phyloP scores from a whole-genome alignment of 257 asterid species.

The Scutellaria galericulata region DNA sequence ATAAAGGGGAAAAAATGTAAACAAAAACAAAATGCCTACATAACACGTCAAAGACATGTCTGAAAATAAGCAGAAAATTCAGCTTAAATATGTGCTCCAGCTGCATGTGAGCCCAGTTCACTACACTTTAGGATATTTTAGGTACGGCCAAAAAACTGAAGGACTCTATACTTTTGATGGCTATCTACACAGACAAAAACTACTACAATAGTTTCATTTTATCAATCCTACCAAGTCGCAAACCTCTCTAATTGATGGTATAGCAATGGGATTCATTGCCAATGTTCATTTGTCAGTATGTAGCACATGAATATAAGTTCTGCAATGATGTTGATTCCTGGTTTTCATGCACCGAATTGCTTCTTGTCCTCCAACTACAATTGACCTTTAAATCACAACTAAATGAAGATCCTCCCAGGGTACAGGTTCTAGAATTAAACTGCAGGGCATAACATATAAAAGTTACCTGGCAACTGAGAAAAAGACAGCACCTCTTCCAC shows the following conservation, averaged over 20 bases:
- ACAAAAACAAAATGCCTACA: background rate
- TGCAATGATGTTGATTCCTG: too few relatives aligned
- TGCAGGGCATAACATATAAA: slow-evolving; percentile 3
- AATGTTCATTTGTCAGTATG: background rate
- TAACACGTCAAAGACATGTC: background rate
- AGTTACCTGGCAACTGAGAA: slow-evolving; percentile 97
- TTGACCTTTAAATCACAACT: background rate
- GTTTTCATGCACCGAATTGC: background rate
- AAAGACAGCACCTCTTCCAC: slow-evolving; percentile 99
- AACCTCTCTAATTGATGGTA: background rate
- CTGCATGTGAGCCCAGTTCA: background rate
- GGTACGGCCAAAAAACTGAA: background rate
- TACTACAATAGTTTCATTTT: background rate
- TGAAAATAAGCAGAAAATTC: slow-evolving; percentile 3
- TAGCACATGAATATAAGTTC: too few relatives aligned
- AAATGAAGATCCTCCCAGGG: too few relatives aligned
- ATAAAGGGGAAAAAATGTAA: slow-evolving; percentile 4
- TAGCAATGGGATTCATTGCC: background rate
- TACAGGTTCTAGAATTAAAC: slow-evolving; percentile 22
- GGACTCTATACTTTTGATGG: background rate
- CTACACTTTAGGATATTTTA: background rate
- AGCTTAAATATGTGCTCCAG: background rate
- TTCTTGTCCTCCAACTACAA: background rate
- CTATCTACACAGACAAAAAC: slow-evolving; percentile 11
- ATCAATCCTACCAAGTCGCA: background rate